Evolutionary conservation across 352 stramenopile genomes (phyloP).

Genomic region (Globisporangium camurandrum): DNA sequence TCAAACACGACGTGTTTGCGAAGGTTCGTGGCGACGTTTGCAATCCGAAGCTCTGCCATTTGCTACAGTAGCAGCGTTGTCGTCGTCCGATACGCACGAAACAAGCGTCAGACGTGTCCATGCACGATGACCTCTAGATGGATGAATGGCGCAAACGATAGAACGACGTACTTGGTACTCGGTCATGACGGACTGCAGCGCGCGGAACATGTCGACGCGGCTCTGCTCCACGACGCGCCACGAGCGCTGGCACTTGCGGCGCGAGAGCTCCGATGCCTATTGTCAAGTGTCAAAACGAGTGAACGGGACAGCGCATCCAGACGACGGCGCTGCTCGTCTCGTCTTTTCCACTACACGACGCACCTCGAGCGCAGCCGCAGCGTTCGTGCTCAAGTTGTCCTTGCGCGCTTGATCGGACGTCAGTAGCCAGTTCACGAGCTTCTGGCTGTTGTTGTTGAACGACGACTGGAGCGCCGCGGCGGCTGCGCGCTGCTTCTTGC

Average conservation of each 20-base stretch:
- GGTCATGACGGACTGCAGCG: constrained; percentile 60
- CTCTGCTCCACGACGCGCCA: constrained; percentile 60
- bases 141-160: not conserved
- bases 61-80: constrained; percentile 26
- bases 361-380: constrained; percentile 58
- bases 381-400: constrained; percentile 48
- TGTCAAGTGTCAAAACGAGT: not conserved
- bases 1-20: constrained; percentile 82
- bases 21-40: constrained; percentile 61
- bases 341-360: not conserved
- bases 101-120: not conserved
- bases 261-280: constrained; percentile 49
- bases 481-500: constrained; percentile 5
- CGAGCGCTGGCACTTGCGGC: constrained; percentile 50
- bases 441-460: constrained; percentile 59
- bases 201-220: constrained; percentile 58
- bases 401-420: constrained; percentile 63
- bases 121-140: not conserved
- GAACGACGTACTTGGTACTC: constrained; percentile 57
- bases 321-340: too few relatives aligned
- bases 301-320: not conserved
- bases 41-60: constrained; percentile 69
- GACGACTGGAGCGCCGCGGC: constrained; percentile 19
- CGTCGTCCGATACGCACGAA: not conserved
- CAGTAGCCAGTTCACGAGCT: constrained; percentile 75